Percentiles rank a stretch among this genome's conserved stretches.
phyloP scores from a whole-genome alignment of 306 rosid species.

The Pyrus betulifolia region DNA sequence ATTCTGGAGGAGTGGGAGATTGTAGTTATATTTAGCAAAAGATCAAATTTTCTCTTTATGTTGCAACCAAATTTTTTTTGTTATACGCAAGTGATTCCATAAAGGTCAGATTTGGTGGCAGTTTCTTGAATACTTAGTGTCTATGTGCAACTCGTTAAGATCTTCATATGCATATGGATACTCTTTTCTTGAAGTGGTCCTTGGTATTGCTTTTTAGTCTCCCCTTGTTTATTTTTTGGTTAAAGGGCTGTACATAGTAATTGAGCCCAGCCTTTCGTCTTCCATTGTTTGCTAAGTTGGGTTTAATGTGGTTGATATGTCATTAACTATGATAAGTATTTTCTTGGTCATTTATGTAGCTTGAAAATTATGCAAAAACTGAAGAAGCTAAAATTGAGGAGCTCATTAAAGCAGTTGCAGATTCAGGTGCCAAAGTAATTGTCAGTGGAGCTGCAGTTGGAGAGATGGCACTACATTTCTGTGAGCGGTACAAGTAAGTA shows the following conservation, averaged over 20 bases:
- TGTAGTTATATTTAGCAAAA: not conserved
- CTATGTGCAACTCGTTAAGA: not conserved
- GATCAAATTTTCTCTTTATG: not conserved
- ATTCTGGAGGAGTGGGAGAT: not conserved
- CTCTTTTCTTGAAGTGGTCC: not conserved
- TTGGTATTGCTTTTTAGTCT: not conserved
- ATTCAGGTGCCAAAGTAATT: slow-evolving; percentile 84
- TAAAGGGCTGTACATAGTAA: not conserved
- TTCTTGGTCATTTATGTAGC: slow-evolving; percentile 30
- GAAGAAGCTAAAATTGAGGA: slow-evolving; percentile 94
- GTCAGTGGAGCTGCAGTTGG: slow-evolving; percentile 94
- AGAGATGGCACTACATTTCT: slow-evolving; percentile 97
- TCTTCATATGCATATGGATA: not conserved
- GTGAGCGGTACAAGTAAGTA: slow-evolving; percentile 79
- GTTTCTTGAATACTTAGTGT: not conserved
- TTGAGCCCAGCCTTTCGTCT: not conserved
- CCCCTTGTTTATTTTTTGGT: not conserved
- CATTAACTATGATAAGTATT: not conserved
- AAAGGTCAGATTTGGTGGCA: not conserved
- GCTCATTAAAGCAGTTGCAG: slow-evolving; percentile 88
- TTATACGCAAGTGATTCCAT: not conserved
- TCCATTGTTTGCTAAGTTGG: not conserved
- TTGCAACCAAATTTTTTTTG: not conserved
- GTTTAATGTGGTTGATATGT: not conserved
- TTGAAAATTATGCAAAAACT: slow-evolving; percentile 82